Base-by-base conservation (phyloP, 129 eudicot genomes). In the Tanacetum coccineum region DNA sequence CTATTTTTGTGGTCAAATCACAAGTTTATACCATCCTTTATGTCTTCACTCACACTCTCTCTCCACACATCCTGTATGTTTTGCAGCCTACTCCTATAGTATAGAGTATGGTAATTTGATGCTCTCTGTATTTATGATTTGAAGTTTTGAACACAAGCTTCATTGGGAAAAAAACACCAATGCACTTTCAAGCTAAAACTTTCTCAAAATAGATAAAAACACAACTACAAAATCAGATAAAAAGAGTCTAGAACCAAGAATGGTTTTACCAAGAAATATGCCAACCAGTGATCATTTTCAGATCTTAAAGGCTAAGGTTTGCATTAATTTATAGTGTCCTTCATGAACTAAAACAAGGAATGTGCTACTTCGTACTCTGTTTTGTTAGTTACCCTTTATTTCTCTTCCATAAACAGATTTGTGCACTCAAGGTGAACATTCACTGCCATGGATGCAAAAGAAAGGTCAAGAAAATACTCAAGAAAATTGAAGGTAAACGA, bases 401-500 rank as follows among this genome's bases (percentile, higher is more conserved):
- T 21, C 46, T 46, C 48, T 11, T 76, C 60, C 49, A 13, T 49
- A 20, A 50, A 67, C 86, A 91, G 97, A 75, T 78, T 13, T 72
- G 73, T 74, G 65, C 71, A 52, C 93, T 91, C 57, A 90, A 81
- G 56, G 88, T 90, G 20, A 71, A 86, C 57, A 79, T 90, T 10
- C 81, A 90, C 51, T 90, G 97, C 59, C 67, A 73, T 51, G 97
- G 97, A 53, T 90, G 97, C 75, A 68, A 65, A 64, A 55, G 62
- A 32, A 90, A 86, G 57, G 97, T 90, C 59, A 82, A 82, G 79
- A 90, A 90, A 55, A 74, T 84, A 51, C 95, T 90, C 13, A 73
- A 39, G 14, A 86, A 76, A 63, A 78, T 90, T 64, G 88, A 84
- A 80, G 97, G 97, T 84, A 70, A 11, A 32, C 45, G 48, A 6